phyloP scores from a whole-genome alignment of 352 stramenopile species.

The Phytophthora pluvialis region DNA sequence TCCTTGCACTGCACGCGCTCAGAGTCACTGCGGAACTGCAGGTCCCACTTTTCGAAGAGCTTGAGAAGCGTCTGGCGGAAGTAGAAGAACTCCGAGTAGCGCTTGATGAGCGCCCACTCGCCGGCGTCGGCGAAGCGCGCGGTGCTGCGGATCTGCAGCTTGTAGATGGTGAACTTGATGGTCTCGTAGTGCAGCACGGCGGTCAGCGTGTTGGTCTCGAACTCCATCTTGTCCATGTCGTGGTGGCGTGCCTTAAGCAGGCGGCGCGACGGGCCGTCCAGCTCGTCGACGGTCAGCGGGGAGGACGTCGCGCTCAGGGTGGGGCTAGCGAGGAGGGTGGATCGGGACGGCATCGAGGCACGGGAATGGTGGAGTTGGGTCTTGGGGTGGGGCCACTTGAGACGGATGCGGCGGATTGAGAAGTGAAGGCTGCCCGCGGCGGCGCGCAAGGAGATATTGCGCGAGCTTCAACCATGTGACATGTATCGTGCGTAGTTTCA shows the following conservation, averaged over 20 bases:
- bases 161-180: constrained; percentile 72
- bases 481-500: background rate
- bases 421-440: constrained; percentile 21
- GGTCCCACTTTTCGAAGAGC: constrained; percentile 55
- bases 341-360: constrained; percentile 25
- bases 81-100: constrained; percentile 71
- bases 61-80: constrained; percentile 59
- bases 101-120: constrained; percentile 63
- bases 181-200: constrained; percentile 43
- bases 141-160: constrained; percentile 60
- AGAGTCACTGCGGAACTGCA: constrained; percentile 29
- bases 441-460: constrained; percentile 3
- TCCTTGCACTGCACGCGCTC: constrained; percentile 46
- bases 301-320: constrained; percentile 20
- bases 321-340: constrained; percentile 19
- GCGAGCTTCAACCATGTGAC: background rate
- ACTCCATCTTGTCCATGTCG: constrained; percentile 56
- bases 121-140: constrained; percentile 27
- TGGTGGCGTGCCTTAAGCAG: constrained; percentile 57
- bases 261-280: constrained; percentile 41
- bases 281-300: constrained; percentile 26
- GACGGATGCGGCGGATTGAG: constrained; percentile 29
- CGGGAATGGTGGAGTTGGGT: background rate
- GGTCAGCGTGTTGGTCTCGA: constrained; percentile 51
- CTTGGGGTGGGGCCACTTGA: constrained; percentile 27